phyloP scores from a whole-genome alignment of 139 green algal genomes.

The Chlamydomonas schloesseri region DNA sequence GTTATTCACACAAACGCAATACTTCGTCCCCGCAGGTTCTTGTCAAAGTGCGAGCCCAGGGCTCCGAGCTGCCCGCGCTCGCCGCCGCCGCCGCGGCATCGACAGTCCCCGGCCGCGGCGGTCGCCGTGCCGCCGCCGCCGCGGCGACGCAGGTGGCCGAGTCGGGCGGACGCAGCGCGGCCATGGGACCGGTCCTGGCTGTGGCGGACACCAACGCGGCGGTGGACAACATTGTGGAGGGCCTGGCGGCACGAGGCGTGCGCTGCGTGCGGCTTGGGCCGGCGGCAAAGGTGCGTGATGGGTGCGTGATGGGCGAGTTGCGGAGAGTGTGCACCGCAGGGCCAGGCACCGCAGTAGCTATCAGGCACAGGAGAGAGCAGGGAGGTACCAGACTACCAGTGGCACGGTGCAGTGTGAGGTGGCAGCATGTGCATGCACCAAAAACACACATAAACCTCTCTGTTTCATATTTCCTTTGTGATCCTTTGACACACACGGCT shows the following conservation, averaged over 20 bases:
- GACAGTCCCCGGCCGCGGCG: too few species aligned
- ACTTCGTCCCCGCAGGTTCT: too few species aligned
- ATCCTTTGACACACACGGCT: too few species aligned
- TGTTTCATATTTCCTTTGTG: too few species aligned
- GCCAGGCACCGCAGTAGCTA: too few species aligned
- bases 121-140: background rate
- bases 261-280: conserved; percentile 83
- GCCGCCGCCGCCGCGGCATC: background rate
- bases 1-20: too few species aligned
- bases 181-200: conserved; percentile 70
- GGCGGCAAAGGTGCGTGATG: conserved; percentile 50
- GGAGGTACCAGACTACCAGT: too few species aligned
- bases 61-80: background rate
- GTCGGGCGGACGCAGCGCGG: background rate
- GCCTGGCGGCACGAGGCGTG: conserved; percentile 66
- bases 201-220: conserved; percentile 88
- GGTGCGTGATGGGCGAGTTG: background rate
- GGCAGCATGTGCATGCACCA: too few species aligned
- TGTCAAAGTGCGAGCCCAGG: too few species aligned
- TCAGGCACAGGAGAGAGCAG: too few species aligned
- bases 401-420: too few species aligned
- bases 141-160: background rate
- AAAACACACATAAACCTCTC: background rate
- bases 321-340: background rate
- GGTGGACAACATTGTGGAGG: conserved; percentile 93